These are phyloP conservation scores for Volvox africanus DNA, from an alignment of 139 green algal species.

Conservation along the genomic window DNA sequence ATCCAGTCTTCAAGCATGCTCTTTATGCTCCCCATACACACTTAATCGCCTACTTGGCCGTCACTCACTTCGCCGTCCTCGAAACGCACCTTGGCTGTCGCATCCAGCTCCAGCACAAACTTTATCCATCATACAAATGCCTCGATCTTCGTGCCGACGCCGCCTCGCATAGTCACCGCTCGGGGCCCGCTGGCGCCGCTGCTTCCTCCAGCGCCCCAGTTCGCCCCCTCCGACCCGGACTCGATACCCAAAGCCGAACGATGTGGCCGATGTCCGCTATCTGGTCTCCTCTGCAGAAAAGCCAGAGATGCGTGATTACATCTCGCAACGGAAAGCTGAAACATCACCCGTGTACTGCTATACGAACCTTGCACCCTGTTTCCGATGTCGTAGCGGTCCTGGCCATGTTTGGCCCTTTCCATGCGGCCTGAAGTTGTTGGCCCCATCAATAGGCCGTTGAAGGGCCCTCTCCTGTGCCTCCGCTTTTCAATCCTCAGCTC, in stretches of 20 bases:
- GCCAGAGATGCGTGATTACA: too few relatives aligned
- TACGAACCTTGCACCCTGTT: too few relatives aligned
- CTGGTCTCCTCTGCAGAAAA: constrained; percentile 8
- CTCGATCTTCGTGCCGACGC: constrained; percentile 89
- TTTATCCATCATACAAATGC: constrained; percentile 83
- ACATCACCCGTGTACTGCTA: too few relatives aligned
- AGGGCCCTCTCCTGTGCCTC: constrained; percentile 43
- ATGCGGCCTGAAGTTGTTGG: too few relatives aligned
- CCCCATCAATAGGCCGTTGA: too few relatives aligned
- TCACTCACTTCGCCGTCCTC: too few relatives aligned
- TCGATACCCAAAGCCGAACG: constrained; percentile 43
- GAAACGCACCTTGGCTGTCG: constrained; percentile 53
- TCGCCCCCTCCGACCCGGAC: background rate
- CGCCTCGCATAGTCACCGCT: constrained; percentile 65
- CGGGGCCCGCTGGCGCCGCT: background rate
- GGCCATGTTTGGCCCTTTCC: too few relatives aligned
- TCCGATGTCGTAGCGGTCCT: too few relatives aligned
- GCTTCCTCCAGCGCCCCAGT: background rate
- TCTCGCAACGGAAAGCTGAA: too few relatives aligned
- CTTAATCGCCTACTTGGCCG: too few relatives aligned
- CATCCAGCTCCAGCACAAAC: constrained; percentile 59
- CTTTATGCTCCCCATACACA: too few relatives aligned
- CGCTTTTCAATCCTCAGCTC: background rate
- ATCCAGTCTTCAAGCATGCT: too few relatives aligned
- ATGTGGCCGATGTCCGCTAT: constrained; percentile 76